Evolutionary conservation across 2,329 filamentous ascomycete genomes (phyloP), one percentile per base, ranked within the genome.

Genomic region (Lasiodiplodia theobromae): DNA sequence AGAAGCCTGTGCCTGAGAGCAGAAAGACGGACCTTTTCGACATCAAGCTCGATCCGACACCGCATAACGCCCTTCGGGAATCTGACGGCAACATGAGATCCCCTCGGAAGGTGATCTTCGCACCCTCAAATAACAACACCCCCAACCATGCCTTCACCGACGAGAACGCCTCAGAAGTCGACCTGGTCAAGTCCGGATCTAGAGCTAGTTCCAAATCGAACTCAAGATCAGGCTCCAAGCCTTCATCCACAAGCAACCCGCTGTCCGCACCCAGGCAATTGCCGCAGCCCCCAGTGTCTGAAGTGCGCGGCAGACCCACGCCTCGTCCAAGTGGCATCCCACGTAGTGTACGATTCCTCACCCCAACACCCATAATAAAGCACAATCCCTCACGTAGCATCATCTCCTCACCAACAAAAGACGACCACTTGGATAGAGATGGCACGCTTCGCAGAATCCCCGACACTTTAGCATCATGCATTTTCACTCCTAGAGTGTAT

Each of bases 31-130:
- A 77, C 63, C 73, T 78, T 68, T 79, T 79, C 72, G 75, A 75
- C 62, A 70, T 77, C 68, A 77, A 79, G 70, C 71, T 78, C 63
- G 74, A 74, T 47, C 73, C 76, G 66, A 73, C 49, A 69, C 52
- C 74, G 71, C 60, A 64, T n/a, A 71, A 72, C 66, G 77, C 74
- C 63, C 75, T 80, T 64, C 72, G 72, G 69, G 79, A 81, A 71
- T 75, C 73, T 21, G 77, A 74, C 60, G 76, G 76, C 40, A 80
- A 81, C 71, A 71, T 69, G 37, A 75, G 72, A 63, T 77, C 77
- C 37, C 77, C 76, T 4, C 76, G 79, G 2, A 81, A 80, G 67
- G 77, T 79, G 40, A 76, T 77, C n/a, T 80, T 80, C 70, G 76
- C 77, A 28, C 73, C 76, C 10, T 78, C 56, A 54, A 69, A 57